Base-by-base conservation (phyloP, 352 stramenopile genomes). In the Pythium sp. region DNA sequence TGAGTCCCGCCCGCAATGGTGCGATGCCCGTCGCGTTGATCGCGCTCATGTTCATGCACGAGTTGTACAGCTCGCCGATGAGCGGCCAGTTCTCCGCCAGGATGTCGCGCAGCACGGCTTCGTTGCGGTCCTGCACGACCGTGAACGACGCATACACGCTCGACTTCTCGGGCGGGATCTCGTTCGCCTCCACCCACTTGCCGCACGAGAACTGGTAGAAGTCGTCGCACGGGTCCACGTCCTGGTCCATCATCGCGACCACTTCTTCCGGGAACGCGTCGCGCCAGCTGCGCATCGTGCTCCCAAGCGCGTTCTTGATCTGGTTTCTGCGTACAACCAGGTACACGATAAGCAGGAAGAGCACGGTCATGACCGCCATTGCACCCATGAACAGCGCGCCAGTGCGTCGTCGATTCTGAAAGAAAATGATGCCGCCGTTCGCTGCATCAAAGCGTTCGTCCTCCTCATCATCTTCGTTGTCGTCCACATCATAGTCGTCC, bases 1-100 rank as follows among this genome's bases (percentile, higher is more conserved):
- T 53, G 15, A 95, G 64, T 11, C 68, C 69, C 5, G 41, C 18
- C 9, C 64, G 32, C 20, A 90, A 49, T 3, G 87, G 86, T 14
- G 61, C 49, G 3, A 73, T 73, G 6, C 77, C 82, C 12, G 71
- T 68, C 4, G 67, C 75, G 58, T 90, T 86, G 22, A 78, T 76
- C 30, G 77, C 77, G 28, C 61, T 81, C 60, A 82, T 79, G 62
- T 90, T 84, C 81, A 91, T 88, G 58, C 81, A 91, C 20, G 83
- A 90, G 18, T 70, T 72, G 56, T 84, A 89, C 14, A 90, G 46
- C 55, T 90, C 83, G 3, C 80, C 77, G 3, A 91, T 59, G 15
- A 86, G 69, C 15, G 83, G 83, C 83, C 83, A 90, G 58, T 78
- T 70, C 14, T 79, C 70, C 8, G 71, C 54, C 36, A 81, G 47